Conservation (phyloP, 441 rosid species). For the Isatis lusitanica region DNA sequence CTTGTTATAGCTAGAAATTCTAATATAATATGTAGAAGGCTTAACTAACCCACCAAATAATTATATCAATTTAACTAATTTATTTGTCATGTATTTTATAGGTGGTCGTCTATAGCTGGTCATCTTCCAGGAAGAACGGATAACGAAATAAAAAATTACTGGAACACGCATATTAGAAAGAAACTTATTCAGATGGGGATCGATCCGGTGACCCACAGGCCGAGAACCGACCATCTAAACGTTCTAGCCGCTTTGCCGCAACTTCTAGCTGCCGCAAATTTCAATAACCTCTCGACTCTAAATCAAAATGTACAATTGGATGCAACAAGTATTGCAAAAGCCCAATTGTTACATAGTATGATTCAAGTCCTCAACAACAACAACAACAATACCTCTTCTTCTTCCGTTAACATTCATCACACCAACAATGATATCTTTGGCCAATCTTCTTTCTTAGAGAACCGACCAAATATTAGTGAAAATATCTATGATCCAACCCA, state of each 20-base stretch:
- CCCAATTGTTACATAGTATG: slow-evolving; percentile 53
- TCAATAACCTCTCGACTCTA: slow-evolving; percentile 38
- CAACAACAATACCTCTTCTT: slow-evolving; percentile 34
- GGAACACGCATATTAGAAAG: slow-evolving; percentile 67
- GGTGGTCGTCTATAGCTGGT: slow-evolving; percentile 72
- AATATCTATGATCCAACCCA: slow-evolving; percentile 30
- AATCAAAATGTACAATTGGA: slow-evolving; percentile 43
- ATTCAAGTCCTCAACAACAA: slow-evolving; percentile 39
- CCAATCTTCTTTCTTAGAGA: slow-evolving; percentile 34
- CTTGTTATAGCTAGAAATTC: slow-evolving; percentile 6
- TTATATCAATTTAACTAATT: neutral
- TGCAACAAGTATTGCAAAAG: slow-evolving; percentile 56
- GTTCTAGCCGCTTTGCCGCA: slow-evolving; percentile 51
- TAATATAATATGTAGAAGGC: slow-evolving; percentile 19
- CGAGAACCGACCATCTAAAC: slow-evolving; percentile 53
- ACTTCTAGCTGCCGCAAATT: slow-evolving; percentile 43
- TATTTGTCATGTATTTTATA: neutral
- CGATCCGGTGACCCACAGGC: slow-evolving; percentile 65
- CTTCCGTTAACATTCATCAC: slow-evolving; percentile 25
- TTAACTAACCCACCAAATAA: slow-evolving; percentile 29
- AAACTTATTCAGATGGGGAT: slow-evolving; percentile 63
- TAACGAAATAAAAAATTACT: slow-evolving; percentile 62
- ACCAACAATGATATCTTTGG: slow-evolving; percentile 26
- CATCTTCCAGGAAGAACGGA: slow-evolving; percentile 73
- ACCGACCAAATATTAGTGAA: slow-evolving; percentile 24